A percentile compares a stretch with the other conserved stretches of the same genome.
phyloP scores from a whole-genome alignment of 495 filamentous ascomycete genomes.

The Penicillium macrosclerotiorum region DNA sequence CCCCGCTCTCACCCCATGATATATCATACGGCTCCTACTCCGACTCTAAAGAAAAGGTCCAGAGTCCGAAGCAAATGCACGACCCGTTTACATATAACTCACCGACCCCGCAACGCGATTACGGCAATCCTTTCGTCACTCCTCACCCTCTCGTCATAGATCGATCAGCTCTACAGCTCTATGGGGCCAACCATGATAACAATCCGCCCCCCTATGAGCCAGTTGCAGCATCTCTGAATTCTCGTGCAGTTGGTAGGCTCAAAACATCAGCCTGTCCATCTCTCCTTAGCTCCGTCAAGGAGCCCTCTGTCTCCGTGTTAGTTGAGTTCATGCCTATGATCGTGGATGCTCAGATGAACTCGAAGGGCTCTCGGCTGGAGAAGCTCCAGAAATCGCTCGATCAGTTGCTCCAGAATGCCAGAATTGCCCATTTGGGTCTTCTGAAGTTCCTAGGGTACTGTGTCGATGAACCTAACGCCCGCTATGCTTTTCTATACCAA shows the following conservation, averaged over 20 bases:
- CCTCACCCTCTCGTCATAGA: constrained; percentile 39
- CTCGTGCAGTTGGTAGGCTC: constrained; percentile 47
- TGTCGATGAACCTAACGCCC: constrained; percentile 71
- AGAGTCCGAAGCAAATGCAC: constrained; percentile 22
- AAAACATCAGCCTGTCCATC: constrained; percentile 38
- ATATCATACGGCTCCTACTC: constrained; percentile 25
- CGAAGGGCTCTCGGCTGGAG: constrained; percentile 33
- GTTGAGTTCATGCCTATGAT: constrained; percentile 49
- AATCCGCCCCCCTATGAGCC: constrained; percentile 48
- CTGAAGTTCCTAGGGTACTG: constrained; percentile 82
- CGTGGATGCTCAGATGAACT: constrained; percentile 29
- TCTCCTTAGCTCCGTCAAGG: constrained; percentile 34
- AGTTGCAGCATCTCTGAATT: constrained; percentile 43
- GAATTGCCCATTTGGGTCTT: constrained; percentile 58
- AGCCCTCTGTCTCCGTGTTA: constrained; percentile 41
- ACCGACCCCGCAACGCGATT: constrained; percentile 21
- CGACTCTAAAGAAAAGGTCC: constrained; percentile 33
- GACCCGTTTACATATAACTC: constrained; percentile 20
- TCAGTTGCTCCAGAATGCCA: constrained; percentile 48
- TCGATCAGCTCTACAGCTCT: constrained; percentile 43
- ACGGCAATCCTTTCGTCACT: constrained; percentile 15
- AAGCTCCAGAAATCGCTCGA: constrained; percentile 43
- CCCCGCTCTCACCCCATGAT: constrained; percentile 27
- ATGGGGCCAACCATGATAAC: constrained; percentile 41
- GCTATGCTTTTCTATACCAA: constrained; percentile 80